Evolutionary conservation across 2,329 filamentous ascomycete genomes (phyloP), one percentile per base, ranked within the genome.

Genomic region (Calonectria leucothoes): DNA sequence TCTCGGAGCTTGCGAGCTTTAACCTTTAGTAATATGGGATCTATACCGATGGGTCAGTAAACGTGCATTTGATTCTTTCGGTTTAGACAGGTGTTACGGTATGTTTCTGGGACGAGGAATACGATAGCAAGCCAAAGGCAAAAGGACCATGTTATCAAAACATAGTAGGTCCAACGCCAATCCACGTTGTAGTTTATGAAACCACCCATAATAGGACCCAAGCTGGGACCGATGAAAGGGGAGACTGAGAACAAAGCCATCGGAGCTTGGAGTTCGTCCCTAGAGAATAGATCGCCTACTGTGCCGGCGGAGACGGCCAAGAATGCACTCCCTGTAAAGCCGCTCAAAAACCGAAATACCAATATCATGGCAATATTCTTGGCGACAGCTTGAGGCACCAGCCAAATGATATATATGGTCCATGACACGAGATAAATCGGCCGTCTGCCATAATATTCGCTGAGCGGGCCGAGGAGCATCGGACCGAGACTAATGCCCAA

Each of bases 111-210:
- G 3, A 98, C 94, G 49, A 95, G 87, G 39, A 95, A 81, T 39
- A 93, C 81, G 65, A 98, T 92, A 72, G 91, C 85, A 11, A 88
- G 82, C 63, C 95, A 88, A 79, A 95, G 84, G 10, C 87, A 83
- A n/a, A 88, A 91, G 2, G 92, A 89, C 95, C 95, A 98, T 66
- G 98, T 97, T 65, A 97, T 85, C 72, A 98, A 87, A 5, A 95
- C 89, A 81, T 96, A 98, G 83, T 97, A 95, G 0, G 93, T 94
- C 94, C 94, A 97, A 65, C 94, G 88, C 93, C 95, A 98, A 69
- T 87, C 86, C 5, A 88, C 89, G 78, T 93, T 91, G 77, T 93
- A 91, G 82, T 96, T 96, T 82, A 98, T 95, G 82, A 97, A 95
- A 8, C 95, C 95, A 10, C 94, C 95, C 27, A 94, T 82, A 20